Percentiles rank a stretch among this genome's conserved stretches.
These are phyloP conservation scores for Paramarasmius palmivorus DNA, from an alignment of 1,284 basidiomycete species.

Conservation along the genomic window DNA sequence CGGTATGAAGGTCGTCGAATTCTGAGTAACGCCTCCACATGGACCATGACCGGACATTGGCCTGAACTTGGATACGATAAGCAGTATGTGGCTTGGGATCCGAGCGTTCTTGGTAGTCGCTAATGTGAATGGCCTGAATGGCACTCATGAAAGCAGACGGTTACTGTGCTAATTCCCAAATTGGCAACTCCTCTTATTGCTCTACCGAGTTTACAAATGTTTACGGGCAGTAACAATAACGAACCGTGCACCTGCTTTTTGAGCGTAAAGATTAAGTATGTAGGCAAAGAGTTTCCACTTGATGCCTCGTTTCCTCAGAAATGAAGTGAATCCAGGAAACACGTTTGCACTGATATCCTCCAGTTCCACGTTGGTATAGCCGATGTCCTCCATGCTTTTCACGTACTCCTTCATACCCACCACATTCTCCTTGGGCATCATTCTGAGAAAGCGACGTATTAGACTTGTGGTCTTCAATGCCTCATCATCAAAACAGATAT, in stretches of 20 bases:
- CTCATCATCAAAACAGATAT: constrained; percentile 51
- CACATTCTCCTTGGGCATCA: constrained; percentile 60
- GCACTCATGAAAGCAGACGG: constrained; percentile 49
- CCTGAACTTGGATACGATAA: constrained; percentile 79
- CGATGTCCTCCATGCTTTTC: constrained; percentile 44
- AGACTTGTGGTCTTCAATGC: constrained; percentile 27
- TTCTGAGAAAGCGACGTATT: constrained; percentile 30
- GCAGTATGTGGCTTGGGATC: constrained; percentile 75
- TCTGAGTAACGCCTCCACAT: constrained; percentile 94
- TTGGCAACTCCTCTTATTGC: background rate
- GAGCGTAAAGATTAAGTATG: constrained; percentile 38
- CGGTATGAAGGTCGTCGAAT: constrained; percentile 84
- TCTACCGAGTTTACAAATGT: background rate
- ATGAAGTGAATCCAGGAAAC: constrained; percentile 56
- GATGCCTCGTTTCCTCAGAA: constrained; percentile 44
- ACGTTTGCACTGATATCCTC: constrained; percentile 65
- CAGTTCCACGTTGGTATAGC: constrained; percentile 54
- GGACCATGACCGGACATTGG: constrained; percentile 86
- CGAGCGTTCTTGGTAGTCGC: constrained; percentile 64
- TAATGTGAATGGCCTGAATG: constrained; percentile 74
- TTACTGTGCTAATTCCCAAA: background rate
- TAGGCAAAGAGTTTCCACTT: constrained; percentile 47
- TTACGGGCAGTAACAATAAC: constrained; percentile 49
- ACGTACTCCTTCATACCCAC: constrained; percentile 49
- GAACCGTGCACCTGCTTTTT: constrained; percentile 50